These are phyloP conservation scores for Noccaea caerulescens DNA, from an alignment of 345 rosid species.

Conservation along the genomic window DNA sequence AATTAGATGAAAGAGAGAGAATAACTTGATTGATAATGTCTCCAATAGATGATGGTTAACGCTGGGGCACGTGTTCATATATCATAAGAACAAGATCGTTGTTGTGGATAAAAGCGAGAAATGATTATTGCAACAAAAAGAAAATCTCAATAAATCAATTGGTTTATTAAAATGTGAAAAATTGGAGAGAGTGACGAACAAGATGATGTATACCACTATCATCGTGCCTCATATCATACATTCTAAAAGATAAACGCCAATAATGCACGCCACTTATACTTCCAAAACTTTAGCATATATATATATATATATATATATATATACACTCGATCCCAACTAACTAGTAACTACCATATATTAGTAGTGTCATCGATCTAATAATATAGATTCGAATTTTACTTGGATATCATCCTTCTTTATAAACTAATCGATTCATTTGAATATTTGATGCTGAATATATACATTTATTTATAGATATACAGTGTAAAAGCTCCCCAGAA, in stretches of 20 bases:
- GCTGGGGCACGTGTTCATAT: conserved; percentile 41
- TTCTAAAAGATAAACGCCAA: conserved; percentile 33
- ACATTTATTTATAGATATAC: conserved; percentile 13
- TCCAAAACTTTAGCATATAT: conserved; percentile 32
- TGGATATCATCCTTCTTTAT: conserved; percentile 18
- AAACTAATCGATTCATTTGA: conserved; percentile 17
- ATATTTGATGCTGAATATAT: conserved; percentile 27
- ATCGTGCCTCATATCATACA: conserved; percentile 41
- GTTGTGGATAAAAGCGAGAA: conserved; percentile 32
- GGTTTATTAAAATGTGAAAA: not conserved
- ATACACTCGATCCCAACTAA: conserved; percentile 33
- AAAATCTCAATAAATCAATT: conserved; percentile 6
- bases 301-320: not conserved
- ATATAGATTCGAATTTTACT: conserved; percentile 30
- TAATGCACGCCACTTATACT: conserved; percentile 44
- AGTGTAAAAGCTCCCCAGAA: conserved; percentile 38
- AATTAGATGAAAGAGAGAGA: not conserved
- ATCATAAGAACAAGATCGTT: conserved; percentile 20
- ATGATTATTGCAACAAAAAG: conserved; percentile 26
- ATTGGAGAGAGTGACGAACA: conserved; percentile 42
- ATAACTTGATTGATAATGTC: not conserved
- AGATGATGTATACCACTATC: conserved; percentile 45
- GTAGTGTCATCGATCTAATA: conserved; percentile 23
- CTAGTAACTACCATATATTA: conserved; percentile 36
- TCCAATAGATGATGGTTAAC: conserved; percentile 4